A percentile compares a stretch with the other conserved stretches of the same genome.
phyloP scores from a whole-genome alignment of 176 grass and related monocot species.

The Triticum urartu region DNA sequence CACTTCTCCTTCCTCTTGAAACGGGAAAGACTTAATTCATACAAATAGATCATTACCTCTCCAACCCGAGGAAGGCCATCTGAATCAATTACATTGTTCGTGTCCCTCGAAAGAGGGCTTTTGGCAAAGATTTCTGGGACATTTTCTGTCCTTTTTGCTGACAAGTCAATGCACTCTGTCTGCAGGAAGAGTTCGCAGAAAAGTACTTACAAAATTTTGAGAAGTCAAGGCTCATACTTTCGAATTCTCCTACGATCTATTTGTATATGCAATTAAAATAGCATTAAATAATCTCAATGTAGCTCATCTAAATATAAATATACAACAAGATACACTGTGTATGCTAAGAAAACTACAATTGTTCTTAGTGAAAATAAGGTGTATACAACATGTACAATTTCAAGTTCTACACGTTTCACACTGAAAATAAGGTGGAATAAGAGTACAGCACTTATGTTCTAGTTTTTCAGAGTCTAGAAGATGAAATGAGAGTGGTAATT shows the following conservation, averaged over 20 bases:
- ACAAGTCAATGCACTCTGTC: conserved; percentile 87
- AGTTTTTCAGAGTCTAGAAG: neutral
- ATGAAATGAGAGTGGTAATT: neutral
- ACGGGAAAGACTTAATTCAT: conserved; percentile 15
- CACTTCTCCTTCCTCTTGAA: neutral
- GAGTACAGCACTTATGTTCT: neutral
- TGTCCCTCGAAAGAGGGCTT: conserved; percentile 55
- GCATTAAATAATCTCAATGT: conserved; percentile 13
- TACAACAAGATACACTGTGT: neutral
- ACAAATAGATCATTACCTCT: conserved; percentile 49
- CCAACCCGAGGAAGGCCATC: conserved; percentile 94
- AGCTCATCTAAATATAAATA: conserved; percentile 2
- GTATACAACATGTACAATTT: neutral
- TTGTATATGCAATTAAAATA: neutral
- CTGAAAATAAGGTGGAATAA: neutral
- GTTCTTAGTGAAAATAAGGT: no score
- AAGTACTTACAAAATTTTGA: neutral
- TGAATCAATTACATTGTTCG: conserved; percentile 50
- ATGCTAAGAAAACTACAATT: neutral
- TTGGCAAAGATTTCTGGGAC: conserved; percentile 68
- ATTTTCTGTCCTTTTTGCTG: conserved; percentile 54
- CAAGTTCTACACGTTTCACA: neutral
- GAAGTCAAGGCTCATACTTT: neutral
- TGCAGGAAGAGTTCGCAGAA: conserved; percentile 39
- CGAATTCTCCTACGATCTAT: neutral